Evolutionary conservation across 2,329 filamentous ascomycete species (phyloP).

Genomic region (Ceratocystis eucalypticola): DNA sequence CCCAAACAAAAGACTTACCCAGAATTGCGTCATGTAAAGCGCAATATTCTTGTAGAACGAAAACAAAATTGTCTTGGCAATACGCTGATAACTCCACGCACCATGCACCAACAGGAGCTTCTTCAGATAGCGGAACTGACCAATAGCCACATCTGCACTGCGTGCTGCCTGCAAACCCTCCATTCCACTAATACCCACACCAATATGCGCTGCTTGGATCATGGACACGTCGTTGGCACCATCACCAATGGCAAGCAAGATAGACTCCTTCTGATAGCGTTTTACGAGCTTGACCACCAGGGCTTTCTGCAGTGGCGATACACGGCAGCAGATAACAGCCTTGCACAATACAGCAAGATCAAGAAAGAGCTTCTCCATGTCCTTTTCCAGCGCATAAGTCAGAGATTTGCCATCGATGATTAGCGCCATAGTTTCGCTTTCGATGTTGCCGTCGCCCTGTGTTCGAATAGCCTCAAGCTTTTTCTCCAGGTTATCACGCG

Average conservation of each 20-base stretch:
- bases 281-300: slow-evolving; percentile 97
- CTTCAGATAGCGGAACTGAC: slow-evolving; percentile 85
- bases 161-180: slow-evolving; percentile 94
- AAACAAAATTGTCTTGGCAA: slow-evolving; percentile 93
- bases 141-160: slow-evolving; percentile 90
- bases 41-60: slow-evolving; percentile 99
- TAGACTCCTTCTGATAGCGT: slow-evolving; percentile 72
- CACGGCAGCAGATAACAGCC: slow-evolving; percentile 96
- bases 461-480: slow-evolving; percentile 82
- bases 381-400: slow-evolving; percentile 83
- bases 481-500: slow-evolving; percentile 79
- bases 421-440: slow-evolving; percentile 76
- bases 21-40: slow-evolving; percentile 98
- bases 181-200: slow-evolving; percentile 90
- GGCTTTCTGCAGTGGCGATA: slow-evolving; percentile 92
- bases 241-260: slow-evolving; percentile 90
- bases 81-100: slow-evolving; percentile 92
- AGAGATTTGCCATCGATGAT: slow-evolving; percentile 94
- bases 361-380: slow-evolving; percentile 83
- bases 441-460: slow-evolving; percentile 61
- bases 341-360: slow-evolving; percentile 93
- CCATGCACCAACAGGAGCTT: slow-evolving; percentile 92
- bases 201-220: slow-evolving; percentile 97
- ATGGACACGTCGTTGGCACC: slow-evolving; percentile 99
- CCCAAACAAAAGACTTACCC: slow-evolving; percentile 45